Conservation (phyloP, 2,329 filamentous ascomycete species). For the Boeremia exigua region DNA sequence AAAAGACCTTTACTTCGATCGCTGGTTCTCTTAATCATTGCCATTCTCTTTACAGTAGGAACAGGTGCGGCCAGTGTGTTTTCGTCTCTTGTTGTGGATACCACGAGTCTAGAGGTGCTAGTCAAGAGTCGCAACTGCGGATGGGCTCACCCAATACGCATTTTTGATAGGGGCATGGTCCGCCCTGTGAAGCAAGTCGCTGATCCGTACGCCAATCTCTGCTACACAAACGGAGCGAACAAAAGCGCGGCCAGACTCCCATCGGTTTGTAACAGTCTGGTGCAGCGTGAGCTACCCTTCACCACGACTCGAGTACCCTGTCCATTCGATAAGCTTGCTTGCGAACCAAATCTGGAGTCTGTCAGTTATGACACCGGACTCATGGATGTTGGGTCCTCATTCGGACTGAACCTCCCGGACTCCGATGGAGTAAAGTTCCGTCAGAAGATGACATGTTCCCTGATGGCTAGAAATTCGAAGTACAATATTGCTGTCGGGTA, state of each 20-base stretch:
- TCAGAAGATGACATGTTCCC: constrained; percentile 7
- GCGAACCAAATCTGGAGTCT: not conserved
- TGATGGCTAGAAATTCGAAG: constrained; percentile 3
- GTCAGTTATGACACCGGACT: constrained; percentile 19
- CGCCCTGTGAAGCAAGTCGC: constrained; percentile 4
- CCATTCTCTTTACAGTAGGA: too few relatives aligned
- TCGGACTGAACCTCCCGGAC: constrained; percentile 13
- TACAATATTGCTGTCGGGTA: too few relatives aligned
- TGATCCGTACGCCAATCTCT: constrained; percentile 16
- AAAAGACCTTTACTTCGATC: constrained; percentile 14
- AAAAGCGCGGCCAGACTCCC: not conserved
- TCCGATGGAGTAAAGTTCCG: constrained; percentile 10
- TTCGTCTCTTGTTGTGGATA: constrained; percentile 26
- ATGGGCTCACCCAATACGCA: not conserved
- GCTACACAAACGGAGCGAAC: constrained; percentile 5
- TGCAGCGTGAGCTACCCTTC: constrained; percentile 2
- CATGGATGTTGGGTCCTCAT: constrained; percentile 14
- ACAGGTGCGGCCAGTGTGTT: constrained; percentile 19
- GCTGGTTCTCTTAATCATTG: constrained; percentile 7
- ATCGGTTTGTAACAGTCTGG: not conserved
- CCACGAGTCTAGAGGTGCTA: constrained; percentile 17
- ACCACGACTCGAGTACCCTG: constrained; percentile 10
- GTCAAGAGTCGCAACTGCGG: constrained; percentile 20
- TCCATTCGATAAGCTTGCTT: constrained; percentile 10
- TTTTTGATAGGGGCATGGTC: not conserved